A percentile compares a stretch with the other conserved stretches of the same genome.
These are phyloP conservation scores for Pythium sp. DNA, from an alignment of 352 stramenopile species.

Conservation along the genomic window DNA sequence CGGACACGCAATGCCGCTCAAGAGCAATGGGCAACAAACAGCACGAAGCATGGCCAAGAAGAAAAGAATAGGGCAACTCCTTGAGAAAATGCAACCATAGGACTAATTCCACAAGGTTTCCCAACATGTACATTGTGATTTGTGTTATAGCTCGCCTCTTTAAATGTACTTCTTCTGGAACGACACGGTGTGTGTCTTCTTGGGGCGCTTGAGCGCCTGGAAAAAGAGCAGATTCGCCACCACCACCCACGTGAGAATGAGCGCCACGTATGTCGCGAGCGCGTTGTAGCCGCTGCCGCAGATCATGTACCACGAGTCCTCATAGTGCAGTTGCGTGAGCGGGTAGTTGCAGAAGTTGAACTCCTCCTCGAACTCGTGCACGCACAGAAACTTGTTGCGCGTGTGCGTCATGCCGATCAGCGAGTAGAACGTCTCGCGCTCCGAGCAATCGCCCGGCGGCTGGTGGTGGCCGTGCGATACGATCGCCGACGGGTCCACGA, in stretches of 20 bases:
- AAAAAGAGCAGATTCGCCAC: slow-evolving; percentile 32
- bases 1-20: background rate
- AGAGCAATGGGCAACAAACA: too few species aligned
- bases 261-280: slow-evolving; percentile 48
- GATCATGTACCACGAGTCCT: slow-evolving; percentile 85
- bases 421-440: slow-evolving; percentile 57
- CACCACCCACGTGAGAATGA: slow-evolving; percentile 35
- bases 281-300: slow-evolving; percentile 67
- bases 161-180: slow-evolving; percentile 49
- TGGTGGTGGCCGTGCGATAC: slow-evolving; percentile 78
- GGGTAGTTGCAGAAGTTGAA: slow-evolving; percentile 84
- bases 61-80: too few species aligned
- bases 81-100: too few species aligned
- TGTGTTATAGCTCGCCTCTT: background rate
- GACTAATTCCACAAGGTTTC: background rate
- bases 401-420: slow-evolving; percentile 51
- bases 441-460: slow-evolving; percentile 60
- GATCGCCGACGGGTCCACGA: slow-evolving; percentile 66
- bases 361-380: slow-evolving; percentile 79
- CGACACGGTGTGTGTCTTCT: slow-evolving; percentile 51
- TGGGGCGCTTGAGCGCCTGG: slow-evolving; percentile 70
- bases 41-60: too few species aligned
- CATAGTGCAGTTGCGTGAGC: slow-evolving; percentile 60
- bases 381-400: slow-evolving; percentile 72
- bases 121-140: background rate